phyloP scores from a whole-genome alignment of 2,329 filamentous ascomycete genomes.

The Colletotrichum noveboracense region DNA sequence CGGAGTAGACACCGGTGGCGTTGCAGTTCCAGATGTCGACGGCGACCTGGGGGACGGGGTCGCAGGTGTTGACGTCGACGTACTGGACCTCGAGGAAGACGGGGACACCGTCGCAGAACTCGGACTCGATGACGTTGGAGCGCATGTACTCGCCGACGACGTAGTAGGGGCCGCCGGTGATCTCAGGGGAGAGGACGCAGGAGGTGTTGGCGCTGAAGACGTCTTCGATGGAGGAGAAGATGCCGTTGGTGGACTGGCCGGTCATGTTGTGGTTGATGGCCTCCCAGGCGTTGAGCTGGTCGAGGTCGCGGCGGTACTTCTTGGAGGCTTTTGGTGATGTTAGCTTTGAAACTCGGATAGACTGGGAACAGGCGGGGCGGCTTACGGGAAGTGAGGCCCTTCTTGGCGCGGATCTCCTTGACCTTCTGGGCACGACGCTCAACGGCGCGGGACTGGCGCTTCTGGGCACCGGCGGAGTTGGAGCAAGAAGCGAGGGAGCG shows the following conservation, averaged over 20 bases:
- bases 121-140: constrained; percentile 46
- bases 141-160: constrained; percentile 51
- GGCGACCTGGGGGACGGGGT: constrained; percentile 23
- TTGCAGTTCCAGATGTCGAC: constrained; percentile 31
- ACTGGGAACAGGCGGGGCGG: neutral
- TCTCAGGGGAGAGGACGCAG: constrained; percentile 7
- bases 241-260: constrained; percentile 28
- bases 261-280: constrained; percentile 38
- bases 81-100: constrained; percentile 36
- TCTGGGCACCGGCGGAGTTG: constrained; percentile 40
- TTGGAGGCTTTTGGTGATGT: constrained; percentile 29
- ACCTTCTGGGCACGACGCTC: constrained; percentile 44
- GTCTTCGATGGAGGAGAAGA: constrained; percentile 36
- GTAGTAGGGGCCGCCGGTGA: constrained; percentile 29
- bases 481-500: constrained; percentile 45
- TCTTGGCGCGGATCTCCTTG: constrained; percentile 41
- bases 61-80: constrained; percentile 27
- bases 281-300: constrained; percentile 36
- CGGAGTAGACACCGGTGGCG: constrained; percentile 46
- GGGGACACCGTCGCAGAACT: constrained; percentile 43
- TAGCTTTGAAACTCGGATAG: neutral
- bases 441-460: constrained; percentile 43
- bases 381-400: constrained; percentile 8
- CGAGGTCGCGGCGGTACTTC: constrained; percentile 38
- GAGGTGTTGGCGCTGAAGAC: constrained; percentile 19